Evolutionary conservation across 257 asterid genomes (phyloP), one percentile per base, ranked within the genome.

Genomic region (Petrea volubilis): DNA sequence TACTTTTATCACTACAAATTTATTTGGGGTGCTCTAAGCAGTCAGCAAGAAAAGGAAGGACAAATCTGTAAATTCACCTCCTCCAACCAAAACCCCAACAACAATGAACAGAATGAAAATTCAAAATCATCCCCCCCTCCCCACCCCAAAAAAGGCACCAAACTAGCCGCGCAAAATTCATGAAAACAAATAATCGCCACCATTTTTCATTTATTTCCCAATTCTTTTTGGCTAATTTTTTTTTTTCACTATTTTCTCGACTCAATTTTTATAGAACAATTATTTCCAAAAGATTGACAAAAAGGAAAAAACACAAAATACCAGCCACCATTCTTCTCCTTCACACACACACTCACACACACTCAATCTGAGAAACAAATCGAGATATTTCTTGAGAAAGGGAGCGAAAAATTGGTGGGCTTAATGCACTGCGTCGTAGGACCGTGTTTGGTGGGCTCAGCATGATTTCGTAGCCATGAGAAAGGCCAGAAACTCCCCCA

Each of bases 381-480:
- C 41, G 11, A 24, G 33, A 56, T 28, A 41, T 62, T 62, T 62
- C 13, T 21, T 41, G 27, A 69, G 33, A 27, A 9, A 47, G 34
- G 20, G 9, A 60, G 29, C 8, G 17, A 18, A 21, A 12, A 63
- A 2, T 7, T 4, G 13, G 18, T 11, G 4, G 13, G 61, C 78
- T 73, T 79, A 62, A 81, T 73, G 68, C 63, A n/a, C 66, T 51
- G 50, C 60, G 46, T 66, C 79, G 24, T 47, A 25, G 52, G n/a
- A n/a, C 59, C 71, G 78, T 67, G 88, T 55, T n/a, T 53, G 28
- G 78, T 40, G 83, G 40, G 29, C 11, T 52, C 69, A 41, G 41
- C 74, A 73, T 61, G 63, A 63, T n/a, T n/a, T n/a, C 60, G 69
- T 51, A 47, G 15, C 77, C 25, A 84, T 80, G 90, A 83, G 74